Percentiles rank a stretch among this genome's conserved stretches.
Conservation (phyloP, 2,329 filamentous ascomycete species). For the Trichophyton rubrum region DNA sequence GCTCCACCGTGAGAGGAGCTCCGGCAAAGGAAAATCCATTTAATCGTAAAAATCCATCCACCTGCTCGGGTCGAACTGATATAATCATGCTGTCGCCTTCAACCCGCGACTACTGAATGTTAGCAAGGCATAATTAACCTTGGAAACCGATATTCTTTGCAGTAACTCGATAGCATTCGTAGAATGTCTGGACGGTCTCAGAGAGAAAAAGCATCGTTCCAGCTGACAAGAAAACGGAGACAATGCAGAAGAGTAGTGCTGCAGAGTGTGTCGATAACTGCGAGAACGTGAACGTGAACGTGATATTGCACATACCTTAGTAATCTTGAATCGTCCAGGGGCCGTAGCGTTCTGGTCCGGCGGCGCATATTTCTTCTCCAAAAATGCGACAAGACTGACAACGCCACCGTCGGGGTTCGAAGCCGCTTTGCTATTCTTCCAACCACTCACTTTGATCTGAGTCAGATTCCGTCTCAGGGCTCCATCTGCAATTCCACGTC, state of each 20-base stretch:
- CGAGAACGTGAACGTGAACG: constrained; percentile 27
- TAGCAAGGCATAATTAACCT: constrained; percentile 48
- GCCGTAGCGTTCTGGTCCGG: constrained; percentile 35
- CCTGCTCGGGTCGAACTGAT: constrained; percentile 52
- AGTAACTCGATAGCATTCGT: constrained; percentile 28
- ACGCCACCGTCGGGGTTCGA: constrained; percentile 55
- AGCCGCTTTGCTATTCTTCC: constrained; percentile 56
- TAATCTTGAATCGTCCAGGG: constrained; percentile 49
- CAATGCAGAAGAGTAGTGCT: constrained; percentile 25
- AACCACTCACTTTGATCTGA: constrained; percentile 43
- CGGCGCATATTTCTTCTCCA: constrained; percentile 56
- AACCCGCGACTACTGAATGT: constrained; percentile 55
- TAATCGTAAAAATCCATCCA: constrained; percentile 52
- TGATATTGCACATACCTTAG: constrained; percentile 58
- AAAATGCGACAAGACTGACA: constrained; percentile 51
- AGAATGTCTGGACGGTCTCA: constrained; percentile 21
- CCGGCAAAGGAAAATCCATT: constrained; percentile 60
- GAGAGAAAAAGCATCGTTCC: constrained; percentile 28
- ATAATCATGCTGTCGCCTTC: constrained; percentile 59
- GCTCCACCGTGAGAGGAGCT: constrained; percentile 42
- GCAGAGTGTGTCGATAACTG: constrained; percentile 30
- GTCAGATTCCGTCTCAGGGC: constrained; percentile 19
- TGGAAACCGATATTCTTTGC: constrained; percentile 18
- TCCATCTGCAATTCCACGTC: constrained; percentile 19
- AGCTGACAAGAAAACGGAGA: constrained; percentile 27